Evolutionary conservation across 1,139 yeast genomes (phyloP).

Genomic region (Sugiyamaella paludigena): DNA sequence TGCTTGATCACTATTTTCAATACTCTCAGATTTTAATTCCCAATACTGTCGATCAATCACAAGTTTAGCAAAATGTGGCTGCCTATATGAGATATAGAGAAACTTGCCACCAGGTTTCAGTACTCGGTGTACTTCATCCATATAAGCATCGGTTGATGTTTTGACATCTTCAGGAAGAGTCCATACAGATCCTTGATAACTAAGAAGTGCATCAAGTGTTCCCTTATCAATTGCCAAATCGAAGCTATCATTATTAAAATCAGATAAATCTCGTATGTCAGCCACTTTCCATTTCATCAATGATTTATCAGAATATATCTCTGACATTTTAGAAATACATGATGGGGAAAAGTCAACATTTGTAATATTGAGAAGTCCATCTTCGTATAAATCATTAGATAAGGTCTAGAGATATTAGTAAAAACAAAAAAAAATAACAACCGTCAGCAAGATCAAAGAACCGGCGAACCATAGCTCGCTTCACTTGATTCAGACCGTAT

Average conservation of each 20-base stretch:
- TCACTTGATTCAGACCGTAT: neutral
- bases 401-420: neutral
- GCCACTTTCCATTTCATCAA: slow-evolving; percentile 12
- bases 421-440: neutral
- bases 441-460: no score
- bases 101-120: slow-evolving; percentile 7
- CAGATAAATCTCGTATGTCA: slow-evolving; percentile 7
- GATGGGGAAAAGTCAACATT: slow-evolving; percentile 10
- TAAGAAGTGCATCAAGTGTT: slow-evolving; percentile 10
- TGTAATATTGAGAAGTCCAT: slow-evolving; percentile 7
- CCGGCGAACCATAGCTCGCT: no score
- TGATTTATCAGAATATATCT: neutral
- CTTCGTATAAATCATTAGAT: slow-evolving; percentile 5
- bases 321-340: slow-evolving; percentile 10
- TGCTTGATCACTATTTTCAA: neutral
- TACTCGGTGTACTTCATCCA: slow-evolving; percentile 11
- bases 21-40: neutral
- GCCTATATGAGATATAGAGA: slow-evolving; percentile 9
- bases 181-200: slow-evolving; percentile 14
- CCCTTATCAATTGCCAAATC: slow-evolving; percentile 13
- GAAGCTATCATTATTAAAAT: slow-evolving; percentile 1
- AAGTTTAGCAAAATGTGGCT: slow-evolving; percentile 12
- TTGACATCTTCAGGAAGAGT: slow-evolving; percentile 6
- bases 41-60: slow-evolving; percentile 7
- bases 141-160: slow-evolving; percentile 4